These are phyloP conservation scores for Aspergillus pseudotamarii DNA, from an alignment of 2,329 filamentous ascomycete genomes.

Conservation along the genomic window DNA sequence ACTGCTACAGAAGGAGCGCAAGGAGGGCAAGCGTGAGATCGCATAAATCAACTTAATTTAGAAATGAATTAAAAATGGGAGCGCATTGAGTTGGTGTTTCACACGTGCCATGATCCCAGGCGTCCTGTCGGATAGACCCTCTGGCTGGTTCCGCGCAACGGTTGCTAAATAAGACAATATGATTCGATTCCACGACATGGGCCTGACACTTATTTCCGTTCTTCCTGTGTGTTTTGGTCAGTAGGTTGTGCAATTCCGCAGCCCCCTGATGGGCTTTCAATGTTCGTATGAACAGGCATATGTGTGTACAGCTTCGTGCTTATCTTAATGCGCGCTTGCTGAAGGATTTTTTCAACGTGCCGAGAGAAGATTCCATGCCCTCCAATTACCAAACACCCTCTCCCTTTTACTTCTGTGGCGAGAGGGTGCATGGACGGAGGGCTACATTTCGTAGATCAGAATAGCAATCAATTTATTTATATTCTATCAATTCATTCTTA, in stretches of 20 bases:
- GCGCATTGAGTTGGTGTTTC: constrained; percentile 37
- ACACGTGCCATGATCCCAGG: constrained; percentile 39
- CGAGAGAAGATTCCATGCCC: constrained; percentile 56
- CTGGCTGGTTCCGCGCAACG: constrained; percentile 21
- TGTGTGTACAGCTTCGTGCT: constrained; percentile 71
- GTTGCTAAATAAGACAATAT: constrained; percentile 29
- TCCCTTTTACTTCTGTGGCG: constrained; percentile 38
- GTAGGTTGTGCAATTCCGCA: constrained; percentile 14
- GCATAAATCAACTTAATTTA: constrained; percentile 61
- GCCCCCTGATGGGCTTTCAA: constrained; percentile 7
- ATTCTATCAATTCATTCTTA: neutral
- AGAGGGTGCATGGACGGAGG: constrained; percentile 52
- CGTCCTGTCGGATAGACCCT: constrained; percentile 18
- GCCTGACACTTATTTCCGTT: constrained; percentile 7
- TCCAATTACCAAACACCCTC: constrained; percentile 55
- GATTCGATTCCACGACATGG: constrained; percentile 24
- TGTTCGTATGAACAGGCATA: constrained; percentile 53
- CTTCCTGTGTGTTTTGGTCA: constrained; percentile 13
- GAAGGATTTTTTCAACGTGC: constrained; percentile 68
- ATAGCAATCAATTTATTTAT: neutral
- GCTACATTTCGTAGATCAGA: constrained; percentile 37
- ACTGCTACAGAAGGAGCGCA: constrained; percentile 82
- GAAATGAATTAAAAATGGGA: constrained; percentile 29
- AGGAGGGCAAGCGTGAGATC: constrained; percentile 90
- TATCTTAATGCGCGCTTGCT: constrained; percentile 63